A percentile compares a stretch with the other conserved stretches of the same genome.
Conservation (phyloP, 169 alveolate species). For the Besnoitia besnoiti region DNA sequence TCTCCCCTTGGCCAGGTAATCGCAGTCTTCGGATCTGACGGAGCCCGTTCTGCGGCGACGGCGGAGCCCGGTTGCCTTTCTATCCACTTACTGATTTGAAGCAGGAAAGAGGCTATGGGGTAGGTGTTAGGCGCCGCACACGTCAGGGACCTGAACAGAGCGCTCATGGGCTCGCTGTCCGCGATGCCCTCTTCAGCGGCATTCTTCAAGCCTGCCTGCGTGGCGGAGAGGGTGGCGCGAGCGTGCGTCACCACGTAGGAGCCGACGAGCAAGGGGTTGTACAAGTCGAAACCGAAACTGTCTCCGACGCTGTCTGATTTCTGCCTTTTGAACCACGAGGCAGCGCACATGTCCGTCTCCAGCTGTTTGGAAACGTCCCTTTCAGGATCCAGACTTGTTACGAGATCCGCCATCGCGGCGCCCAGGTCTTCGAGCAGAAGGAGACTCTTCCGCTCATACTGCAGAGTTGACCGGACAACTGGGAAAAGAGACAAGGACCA, state of each 20-base stretch:
- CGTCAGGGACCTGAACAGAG: neutral
- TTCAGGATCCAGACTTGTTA: neutral
- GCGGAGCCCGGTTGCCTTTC: neutral
- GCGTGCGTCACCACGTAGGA: neutral
- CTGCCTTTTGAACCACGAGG: conserved; percentile 7
- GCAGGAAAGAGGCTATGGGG: neutral
- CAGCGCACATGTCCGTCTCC: conserved; percentile 15
- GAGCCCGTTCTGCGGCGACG: no score
- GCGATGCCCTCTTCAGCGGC: neutral
- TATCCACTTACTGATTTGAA: neutral
- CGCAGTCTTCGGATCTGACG: neutral
- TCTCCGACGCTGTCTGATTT: neutral
- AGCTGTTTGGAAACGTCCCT: neutral
- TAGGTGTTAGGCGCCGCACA: neutral
- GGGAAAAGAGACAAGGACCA: neutral
- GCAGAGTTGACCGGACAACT: neutral
- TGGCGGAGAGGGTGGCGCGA: neutral
- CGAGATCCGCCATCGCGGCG: neutral
- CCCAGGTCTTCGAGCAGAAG: neutral
- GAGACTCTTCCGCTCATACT: conserved; percentile 1
- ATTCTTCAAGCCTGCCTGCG: neutral
- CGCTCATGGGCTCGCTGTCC: neutral
- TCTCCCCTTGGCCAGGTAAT: neutral
- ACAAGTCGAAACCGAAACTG: neutral
- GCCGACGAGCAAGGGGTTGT: conserved; percentile 1